Percentiles rank a stretch among this genome's conserved stretches.
phyloP scores from a whole-genome alignment of 495 filamentous ascomycete species.

The Cairneyella variabilis region DNA sequence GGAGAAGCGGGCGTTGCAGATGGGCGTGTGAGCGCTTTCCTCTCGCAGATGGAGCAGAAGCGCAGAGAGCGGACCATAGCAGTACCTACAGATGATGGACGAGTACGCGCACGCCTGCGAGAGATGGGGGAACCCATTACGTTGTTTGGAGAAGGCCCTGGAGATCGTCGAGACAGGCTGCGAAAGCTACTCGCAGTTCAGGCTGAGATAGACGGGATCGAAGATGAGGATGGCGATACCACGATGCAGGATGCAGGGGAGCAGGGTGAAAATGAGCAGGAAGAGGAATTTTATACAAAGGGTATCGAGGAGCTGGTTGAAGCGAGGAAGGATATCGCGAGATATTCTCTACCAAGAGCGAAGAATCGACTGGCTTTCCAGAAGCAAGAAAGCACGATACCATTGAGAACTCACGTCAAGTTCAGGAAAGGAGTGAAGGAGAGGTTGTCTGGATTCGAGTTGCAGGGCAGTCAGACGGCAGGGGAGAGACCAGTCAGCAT shows the following conservation, averaged over 20 bases:
- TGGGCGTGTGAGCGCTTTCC: constrained; percentile 82
- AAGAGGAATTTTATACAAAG: constrained; percentile 94
- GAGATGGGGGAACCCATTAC: constrained; percentile 90
- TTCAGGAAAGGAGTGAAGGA: constrained; percentile 88
- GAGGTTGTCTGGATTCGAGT: constrained; percentile 72
- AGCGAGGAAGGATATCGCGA: constrained; percentile 76
- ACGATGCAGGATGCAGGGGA: constrained; percentile 52
- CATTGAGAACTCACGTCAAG: constrained; percentile 82
- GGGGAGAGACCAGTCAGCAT: constrained; percentile 88
- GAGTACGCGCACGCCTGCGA: constrained; percentile 75
- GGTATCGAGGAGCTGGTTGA: constrained; percentile 70
- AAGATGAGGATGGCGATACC: constrained; percentile 61
- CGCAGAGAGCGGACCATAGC: constrained; percentile 81
- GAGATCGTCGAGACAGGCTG: constrained; percentile 81
- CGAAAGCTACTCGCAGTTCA: constrained; percentile 73
- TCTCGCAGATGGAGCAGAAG: constrained; percentile 87
- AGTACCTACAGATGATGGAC: constrained; percentile 93
- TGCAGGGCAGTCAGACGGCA: constrained; percentile 89
- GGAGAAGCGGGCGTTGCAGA: constrained; percentile 71
- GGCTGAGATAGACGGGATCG: constrained; percentile 54
- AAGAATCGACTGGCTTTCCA: constrained; percentile 71
- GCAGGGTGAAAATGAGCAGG: constrained; percentile 65
- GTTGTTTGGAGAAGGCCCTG: constrained; percentile 87
- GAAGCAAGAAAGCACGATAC: constrained; percentile 74
- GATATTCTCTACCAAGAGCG: constrained; percentile 80